Base-by-base conservation (phyloP, 352 stramenopile species). In the Peronospora farinosa region DNA sequence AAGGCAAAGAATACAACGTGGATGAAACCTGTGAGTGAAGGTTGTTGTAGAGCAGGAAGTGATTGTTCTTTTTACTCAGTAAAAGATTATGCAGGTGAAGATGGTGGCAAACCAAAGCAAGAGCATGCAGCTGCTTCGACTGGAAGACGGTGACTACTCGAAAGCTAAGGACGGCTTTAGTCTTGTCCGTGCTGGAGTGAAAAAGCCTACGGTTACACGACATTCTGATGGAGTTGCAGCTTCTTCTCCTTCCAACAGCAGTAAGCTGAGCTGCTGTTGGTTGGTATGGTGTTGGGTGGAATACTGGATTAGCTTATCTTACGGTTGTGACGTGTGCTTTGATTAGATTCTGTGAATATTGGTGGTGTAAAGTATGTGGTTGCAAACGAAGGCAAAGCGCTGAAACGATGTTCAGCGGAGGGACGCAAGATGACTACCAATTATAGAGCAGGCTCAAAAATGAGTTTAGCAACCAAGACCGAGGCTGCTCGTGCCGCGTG, bases 101-200 rank as follows among this genome's bases (percentile, higher is more conserved):
- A 47, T 73, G 47, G 11, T 47, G 7, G 43, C 52, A 11, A 65
- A 46, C n/a, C 62, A 60, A 32, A 52, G 57, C 36, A 80, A 60
- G 38, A 64, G 67, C 32, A 80, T 71, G 60, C 72, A 84, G 55
- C 45, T 75, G 31, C 52, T 88, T 5, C 62, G 62, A 11, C 43
- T 90, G 10, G 73, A 86, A 41, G 79, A 86, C 27, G 75, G 79
- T 13, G 73, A 84, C 54, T 91, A 88, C 52, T 51, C 71, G n/a
- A 91, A 87, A 47, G 73, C 65, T 0, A 81, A 79, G 35, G 77
- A 74, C 41, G 79, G 79, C 13, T 88, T 86, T 47, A 83, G 71
- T 55, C 74, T 91, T 45, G 60, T 88, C 9, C 74, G 79, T 4
- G 66, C 75, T 1, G 75, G 67, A 21, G 62, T 78, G 11, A 79